Evolutionary conservation across 495 filamentous ascomycete genomes (phyloP), one percentile per base, ranked within the genome.

Genomic region (Hyaloscypha bicolor): DNA sequence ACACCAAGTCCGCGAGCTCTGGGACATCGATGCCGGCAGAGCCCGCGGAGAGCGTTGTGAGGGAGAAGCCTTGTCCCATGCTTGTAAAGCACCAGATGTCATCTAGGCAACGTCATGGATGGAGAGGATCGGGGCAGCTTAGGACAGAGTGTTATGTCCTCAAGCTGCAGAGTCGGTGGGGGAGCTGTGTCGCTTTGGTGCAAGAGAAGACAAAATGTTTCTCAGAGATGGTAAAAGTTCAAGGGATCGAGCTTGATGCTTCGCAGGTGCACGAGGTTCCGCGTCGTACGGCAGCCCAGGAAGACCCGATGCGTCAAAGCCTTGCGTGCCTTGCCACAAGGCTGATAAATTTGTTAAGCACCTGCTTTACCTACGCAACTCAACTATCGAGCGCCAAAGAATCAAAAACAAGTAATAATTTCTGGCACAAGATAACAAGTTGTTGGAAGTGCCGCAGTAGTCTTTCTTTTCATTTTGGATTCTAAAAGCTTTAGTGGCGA

Each of bases 31-130:
- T 97, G 69, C 91, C 91, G 58, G 93, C 93, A 62, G 92, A 88
- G 76, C 93, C 94, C 64, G 93, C 91, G 39, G 94, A 93, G 65
- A 96, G 89, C 66, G 93, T 91, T 31, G 92, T 90, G 64, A 96
- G 85, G 69, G 96, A 98, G 79, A 96, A 97, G 73, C 91, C 93
- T 83, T 99, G 96, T 65, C 96, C 96, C 96, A 99, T 99, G 71
- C 60, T 87, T 62, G 65, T 53, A 37, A 63, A 48, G 32, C 2
- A 21, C 61, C 51, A 55, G 53, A 21, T 32, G 62, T 72, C 67
- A 74, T 72, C 62, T 66, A 63, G 29, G 33, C n/a, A 56, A 65
- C 67, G 39, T 69, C 69, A 74, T 71, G 45, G 61, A 62, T 55
- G 57, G 42, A 42, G 45, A 22, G 16, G 42, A 60, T 12, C 22